A percentile compares a stretch with the other conserved stretches of the same genome.
Evolutionary conservation across 371 early-diverging fungal genomes (phyloP).

Genomic region (Mortierella sp.): DNA sequence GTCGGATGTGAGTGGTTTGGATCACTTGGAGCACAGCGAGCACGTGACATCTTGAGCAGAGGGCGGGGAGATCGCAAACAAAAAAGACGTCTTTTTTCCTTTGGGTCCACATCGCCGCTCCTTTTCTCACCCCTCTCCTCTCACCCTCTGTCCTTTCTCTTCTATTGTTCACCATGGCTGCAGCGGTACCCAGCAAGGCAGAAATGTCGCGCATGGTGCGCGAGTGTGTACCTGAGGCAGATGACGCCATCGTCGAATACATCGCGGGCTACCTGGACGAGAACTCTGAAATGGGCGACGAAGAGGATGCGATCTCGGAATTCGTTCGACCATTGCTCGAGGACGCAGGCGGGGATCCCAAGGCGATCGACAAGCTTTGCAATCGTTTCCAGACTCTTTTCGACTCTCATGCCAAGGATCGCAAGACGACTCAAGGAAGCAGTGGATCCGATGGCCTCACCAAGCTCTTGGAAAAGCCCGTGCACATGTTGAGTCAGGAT

Average conservation of each 20-base stretch:
- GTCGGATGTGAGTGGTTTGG: not conserved
- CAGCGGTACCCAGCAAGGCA: constrained; percentile 45
- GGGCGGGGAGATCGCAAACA: not conserved
- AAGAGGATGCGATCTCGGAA: constrained; percentile 80
- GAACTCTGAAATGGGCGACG: constrained; percentile 69
- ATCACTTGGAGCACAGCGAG: not conserved
- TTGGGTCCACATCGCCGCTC: not conserved
- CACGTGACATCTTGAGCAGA: too few relatives aligned
- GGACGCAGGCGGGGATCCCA: constrained; percentile 78
- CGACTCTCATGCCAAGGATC: constrained; percentile 51
- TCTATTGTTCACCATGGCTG: constrained; percentile 30
- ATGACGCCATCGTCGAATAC: constrained; percentile 83
- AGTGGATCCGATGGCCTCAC: constrained; percentile 42
- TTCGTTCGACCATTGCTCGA: constrained; percentile 88
- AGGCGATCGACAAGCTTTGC: constrained; percentile 72
- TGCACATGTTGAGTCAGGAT: constrained; percentile 67
- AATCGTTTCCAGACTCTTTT: constrained; percentile 67
- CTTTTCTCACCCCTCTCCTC: not conserved
- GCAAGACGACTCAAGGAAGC: constrained; percentile 28
- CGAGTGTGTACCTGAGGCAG: constrained; percentile 76
- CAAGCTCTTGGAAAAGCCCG: constrained; percentile 63
- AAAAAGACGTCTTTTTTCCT: not conserved
- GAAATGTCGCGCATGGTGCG: constrained; percentile 63
- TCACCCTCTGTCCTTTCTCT: not conserved
- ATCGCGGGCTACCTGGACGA: constrained; percentile 88